phyloP scores from a whole-genome alignment of 2,329 filamentous ascomycete genomes.

The Colletotrichum lindemuthianum region DNA sequence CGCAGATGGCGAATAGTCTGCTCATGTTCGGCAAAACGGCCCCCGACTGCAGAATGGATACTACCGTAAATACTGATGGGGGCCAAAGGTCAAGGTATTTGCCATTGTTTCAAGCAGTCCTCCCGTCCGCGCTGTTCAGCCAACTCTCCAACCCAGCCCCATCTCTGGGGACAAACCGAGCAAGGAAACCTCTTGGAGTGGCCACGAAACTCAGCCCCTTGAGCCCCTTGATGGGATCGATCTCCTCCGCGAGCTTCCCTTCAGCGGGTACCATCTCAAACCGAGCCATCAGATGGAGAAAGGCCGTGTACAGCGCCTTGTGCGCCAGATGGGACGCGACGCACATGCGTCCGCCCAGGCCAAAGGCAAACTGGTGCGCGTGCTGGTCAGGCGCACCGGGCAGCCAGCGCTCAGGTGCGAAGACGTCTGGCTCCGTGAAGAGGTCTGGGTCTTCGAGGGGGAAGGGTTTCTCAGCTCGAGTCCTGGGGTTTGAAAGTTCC shows the following conservation, averaged over 20 bases:
- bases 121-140: background rate
- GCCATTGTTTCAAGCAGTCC: background rate
- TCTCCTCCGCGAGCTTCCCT: constrained; percentile 21
- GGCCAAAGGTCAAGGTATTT: background rate
- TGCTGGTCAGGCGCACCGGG: constrained; percentile 40
- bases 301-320: constrained; percentile 62
- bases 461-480: no score
- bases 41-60: no score
- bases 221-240: constrained; percentile 46
- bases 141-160: constrained; percentile 9
- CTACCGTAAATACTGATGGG: no score
- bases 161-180: constrained; percentile 35
- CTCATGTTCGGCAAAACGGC: no score
- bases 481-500: no score
- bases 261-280: constrained; percentile 52
- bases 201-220: constrained; percentile 28
- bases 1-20: no score
- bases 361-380: constrained; percentile 61
- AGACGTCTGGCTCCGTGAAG: constrained; percentile 72
- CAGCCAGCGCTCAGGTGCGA: constrained; percentile 58
- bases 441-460: constrained; percentile 58
- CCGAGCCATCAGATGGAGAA: constrained; percentile 59
- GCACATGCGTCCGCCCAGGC: constrained; percentile 65
- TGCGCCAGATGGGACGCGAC: constrained; percentile 64
- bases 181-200: constrained; percentile 33